Evolutionary conservation across 2,329 filamentous ascomycete genomes (phyloP), one percentile per base, ranked within the genome.

Genomic region (Neonectria faginata): DNA sequence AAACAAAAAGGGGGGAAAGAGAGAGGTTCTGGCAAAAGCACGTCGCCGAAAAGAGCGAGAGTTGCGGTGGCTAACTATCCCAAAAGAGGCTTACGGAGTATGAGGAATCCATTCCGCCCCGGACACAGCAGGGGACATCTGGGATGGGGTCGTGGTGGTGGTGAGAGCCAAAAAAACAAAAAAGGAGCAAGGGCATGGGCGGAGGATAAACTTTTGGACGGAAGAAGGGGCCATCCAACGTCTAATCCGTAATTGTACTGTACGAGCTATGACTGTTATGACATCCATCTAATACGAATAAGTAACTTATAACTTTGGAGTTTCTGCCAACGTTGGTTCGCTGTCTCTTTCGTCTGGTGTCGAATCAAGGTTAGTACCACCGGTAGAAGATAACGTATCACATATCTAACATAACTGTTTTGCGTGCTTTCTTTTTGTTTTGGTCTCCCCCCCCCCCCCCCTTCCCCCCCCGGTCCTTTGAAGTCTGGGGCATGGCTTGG

Each of bases 401-500:
- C 10, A 22, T 33, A 14, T 12, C 16, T 25, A 25, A 10, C n/a
- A 60, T 60, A 22, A 53, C n/a, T 48, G 54, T 48, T 62, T 57
- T 31, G 41, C 33, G 36, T 57, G 27, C 25, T 57, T 47, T 25
- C 52, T 47, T 62, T 57, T 57, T 48, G 59, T 48, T 63, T 63
- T 63, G 60, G 33, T 31, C 55, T 51, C 58, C 48, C 48, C 54
- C 41, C 29, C 55, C 44, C 54, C 42, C 36, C n/a, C n/a, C n/a
- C n/a, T n/a, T 42, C 47, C 58, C 51, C 51, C 44, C 39, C 39
- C 60, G 50, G 27, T 44, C 27, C n/a, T 33, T 45, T 42, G 36
- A 47, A 63, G 50, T 63, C 60, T 18, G 60, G 60, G 60, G 60
- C 55, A 48, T 31, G 64, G 50, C 64, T 61, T 66, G 61, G 27